Percentiles rank a stretch among this genome's conserved stretches.
phyloP scores from a whole-genome alignment of 768 basidiomycete species.

The Crassisporium funariophilum region DNA sequence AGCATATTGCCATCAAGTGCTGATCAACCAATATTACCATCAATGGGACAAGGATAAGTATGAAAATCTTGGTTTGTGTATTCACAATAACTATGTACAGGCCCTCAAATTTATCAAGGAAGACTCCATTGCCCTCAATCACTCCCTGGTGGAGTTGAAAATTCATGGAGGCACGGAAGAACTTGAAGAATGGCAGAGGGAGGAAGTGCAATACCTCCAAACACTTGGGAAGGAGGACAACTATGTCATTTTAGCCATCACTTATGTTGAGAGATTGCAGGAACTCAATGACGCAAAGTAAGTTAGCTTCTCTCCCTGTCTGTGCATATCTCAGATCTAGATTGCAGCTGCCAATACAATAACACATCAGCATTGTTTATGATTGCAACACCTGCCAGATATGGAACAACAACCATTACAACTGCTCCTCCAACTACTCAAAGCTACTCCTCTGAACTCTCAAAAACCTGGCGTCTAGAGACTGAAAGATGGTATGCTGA shows the following conservation, averaged over 20 bases:
- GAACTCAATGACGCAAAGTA: constrained; percentile 2
- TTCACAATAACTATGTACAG: constrained; percentile 9
- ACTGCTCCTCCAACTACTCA: no score
- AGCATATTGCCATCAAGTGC: no score
- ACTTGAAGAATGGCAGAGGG: constrained; percentile 21
- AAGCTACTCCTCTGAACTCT: no score
- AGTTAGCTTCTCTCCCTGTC: neutral
- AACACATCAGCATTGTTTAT: neutral
- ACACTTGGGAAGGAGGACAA: constrained; percentile 26
- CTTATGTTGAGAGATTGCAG: constrained; percentile 34
- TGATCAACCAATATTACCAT: constrained; percentile 2
- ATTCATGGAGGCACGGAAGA: no score
- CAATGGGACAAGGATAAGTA: constrained; percentile 13
- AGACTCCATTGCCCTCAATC: neutral
- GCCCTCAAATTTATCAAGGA: constrained; percentile 7
- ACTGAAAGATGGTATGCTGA: no score
- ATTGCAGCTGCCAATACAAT: constrained; percentile 3
- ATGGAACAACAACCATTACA: no score
- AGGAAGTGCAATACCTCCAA: constrained; percentile 27
- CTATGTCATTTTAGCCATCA: constrained; percentile 28
- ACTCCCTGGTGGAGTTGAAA: no score
- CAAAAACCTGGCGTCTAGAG: no score
- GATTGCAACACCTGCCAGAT: neutral
- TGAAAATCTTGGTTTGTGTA: constrained; percentile 1
- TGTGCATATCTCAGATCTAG: neutral